Evolutionary conservation across 2,329 filamentous ascomycete species (phyloP).

Genomic region (Alternaria alternata): DNA sequence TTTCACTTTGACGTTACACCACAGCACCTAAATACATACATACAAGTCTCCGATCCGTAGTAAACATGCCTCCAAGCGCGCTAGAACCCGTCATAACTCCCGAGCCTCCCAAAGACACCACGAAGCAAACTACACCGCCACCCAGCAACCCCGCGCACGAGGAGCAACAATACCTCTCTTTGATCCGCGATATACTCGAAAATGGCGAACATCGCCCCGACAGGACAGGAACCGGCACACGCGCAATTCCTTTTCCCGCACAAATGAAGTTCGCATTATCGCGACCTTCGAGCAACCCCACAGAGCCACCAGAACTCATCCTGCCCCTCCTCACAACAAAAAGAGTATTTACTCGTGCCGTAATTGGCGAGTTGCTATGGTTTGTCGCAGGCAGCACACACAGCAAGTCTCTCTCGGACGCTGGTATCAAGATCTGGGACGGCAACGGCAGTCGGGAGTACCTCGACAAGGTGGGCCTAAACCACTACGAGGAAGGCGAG

Average conservation of each 20-base stretch:
- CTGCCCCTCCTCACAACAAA: slow-evolving; percentile 97
- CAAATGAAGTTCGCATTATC: slow-evolving; percentile 88
- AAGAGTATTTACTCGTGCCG: slow-evolving; percentile 89
- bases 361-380: slow-evolving; percentile 94
- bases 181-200: slow-evolving; percentile 84
- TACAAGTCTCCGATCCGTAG: not conserved
- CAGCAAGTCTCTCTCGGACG: slow-evolving; percentile 75
- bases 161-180: slow-evolving; percentile 91
- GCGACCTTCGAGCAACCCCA: slow-evolving; percentile 54
- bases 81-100: slow-evolving; percentile 36
- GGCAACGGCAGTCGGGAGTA: slow-evolving; percentile 92
- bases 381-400: slow-evolving; percentile 88
- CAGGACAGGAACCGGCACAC: slow-evolving; percentile 91
- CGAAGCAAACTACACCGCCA: slow-evolving; percentile 24
- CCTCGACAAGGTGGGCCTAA: slow-evolving; percentile 84
- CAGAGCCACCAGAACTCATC: slow-evolving; percentile 63
- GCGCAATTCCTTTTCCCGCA: slow-evolving; percentile 84
- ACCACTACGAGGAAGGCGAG: slow-evolving; percentile 84
- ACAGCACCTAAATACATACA: not conserved
- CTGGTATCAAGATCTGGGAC: slow-evolving; percentile 97
- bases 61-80: slow-evolving; percentile 39
- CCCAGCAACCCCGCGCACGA: slow-evolving; percentile 65
- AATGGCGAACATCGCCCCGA: slow-evolving; percentile 89
- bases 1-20: not conserved
- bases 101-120: slow-evolving; percentile 26